These are phyloP conservation scores for Rhizopus microsporus DNA, from an alignment of 371 early-diverging fungal species.

Conservation along the genomic window DNA sequence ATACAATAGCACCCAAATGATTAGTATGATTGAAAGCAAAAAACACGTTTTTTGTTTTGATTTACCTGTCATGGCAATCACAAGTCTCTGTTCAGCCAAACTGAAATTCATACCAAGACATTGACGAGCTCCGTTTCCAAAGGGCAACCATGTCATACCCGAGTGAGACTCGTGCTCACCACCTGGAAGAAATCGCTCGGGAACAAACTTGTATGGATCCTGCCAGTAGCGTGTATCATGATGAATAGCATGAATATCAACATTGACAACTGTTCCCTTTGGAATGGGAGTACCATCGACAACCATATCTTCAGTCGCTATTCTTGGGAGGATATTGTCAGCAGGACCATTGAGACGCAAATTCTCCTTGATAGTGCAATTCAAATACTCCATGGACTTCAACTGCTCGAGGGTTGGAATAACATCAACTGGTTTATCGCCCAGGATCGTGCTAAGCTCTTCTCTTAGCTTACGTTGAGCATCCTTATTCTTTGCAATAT, in stretches of 20 bases:
- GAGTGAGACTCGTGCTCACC: constrained; percentile 29
- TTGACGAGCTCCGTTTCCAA: constrained; percentile 53
- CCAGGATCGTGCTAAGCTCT: constrained; percentile 47
- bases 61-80: constrained; percentile 50
- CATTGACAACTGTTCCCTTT: constrained; percentile 13
- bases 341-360: constrained; percentile 17
- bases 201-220: constrained; percentile 46
- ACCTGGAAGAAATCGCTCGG: constrained; percentile 51
- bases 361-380: constrained; percentile 38
- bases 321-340: constrained; percentile 17
- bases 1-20: neutral
- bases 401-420: constrained; percentile 50
- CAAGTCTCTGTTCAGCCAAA: constrained; percentile 54
- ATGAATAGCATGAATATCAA: constrained; percentile 21
- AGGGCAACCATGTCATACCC: constrained; percentile 51
- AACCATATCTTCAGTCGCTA: constrained; percentile 11
- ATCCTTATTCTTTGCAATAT: constrained; percentile 22
- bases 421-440: constrained; percentile 39
- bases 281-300: constrained; percentile 14
- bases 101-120: constrained; percentile 65
- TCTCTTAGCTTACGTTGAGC: constrained; percentile 45
- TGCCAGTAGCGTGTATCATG: constrained; percentile 41
- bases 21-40: neutral
- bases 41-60: constrained; percentile 1
- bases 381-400: constrained; percentile 41